Base-by-base conservation (phyloP, 441 rosid species). In the Omphalea diandra region DNA sequence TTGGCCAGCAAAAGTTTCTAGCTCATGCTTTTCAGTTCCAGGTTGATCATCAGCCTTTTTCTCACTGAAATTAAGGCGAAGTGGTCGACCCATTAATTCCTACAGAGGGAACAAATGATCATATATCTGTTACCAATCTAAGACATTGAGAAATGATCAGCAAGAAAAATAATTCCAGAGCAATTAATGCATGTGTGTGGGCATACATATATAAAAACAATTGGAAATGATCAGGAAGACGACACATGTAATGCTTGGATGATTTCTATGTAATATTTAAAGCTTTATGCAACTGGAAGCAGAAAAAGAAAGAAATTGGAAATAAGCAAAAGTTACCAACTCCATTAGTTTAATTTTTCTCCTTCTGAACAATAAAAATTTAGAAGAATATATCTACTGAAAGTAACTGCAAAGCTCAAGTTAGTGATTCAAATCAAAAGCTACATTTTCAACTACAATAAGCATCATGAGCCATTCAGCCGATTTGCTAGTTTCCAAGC, bases 41-140 rank as follows among this genome's bases (percentile, higher is more conserved):
- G 91, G 72, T 78, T 82, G n/a, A n/a, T n/a, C 89, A 31, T 77
- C 79, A 5, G 69, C 78, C 50, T 55, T 82, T 62, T 46, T 77
- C 49, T 88, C 81, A 46, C 89, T 87, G 73, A 88, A 77, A 75
- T 90, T 91, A 36, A 94, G 83, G 58, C 72, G 78, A 71, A 94
- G 29, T 54, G 95, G 86, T 31, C 97, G 87, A 22, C 88, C 97
- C 97, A 91, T 86, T 74, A 94, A 77, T 71, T 90, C 94, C 97
- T 94, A 76, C 76, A 82, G 44, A 56, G 73, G 5, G 62, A 66
- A 43, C 27, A 12, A 24, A 26, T 54, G 35, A 54, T 12, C 12
- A 54, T 9, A 2, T 9, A 2, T 32, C 12, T 7, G 6, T 5
- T 35, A 12, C 33, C 5, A 24, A 50, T 38, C 32, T 38, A 53